Base-by-base conservation (phyloP, 2,329 filamentous ascomycete species). In the Sclerotinia borealis region DNA sequence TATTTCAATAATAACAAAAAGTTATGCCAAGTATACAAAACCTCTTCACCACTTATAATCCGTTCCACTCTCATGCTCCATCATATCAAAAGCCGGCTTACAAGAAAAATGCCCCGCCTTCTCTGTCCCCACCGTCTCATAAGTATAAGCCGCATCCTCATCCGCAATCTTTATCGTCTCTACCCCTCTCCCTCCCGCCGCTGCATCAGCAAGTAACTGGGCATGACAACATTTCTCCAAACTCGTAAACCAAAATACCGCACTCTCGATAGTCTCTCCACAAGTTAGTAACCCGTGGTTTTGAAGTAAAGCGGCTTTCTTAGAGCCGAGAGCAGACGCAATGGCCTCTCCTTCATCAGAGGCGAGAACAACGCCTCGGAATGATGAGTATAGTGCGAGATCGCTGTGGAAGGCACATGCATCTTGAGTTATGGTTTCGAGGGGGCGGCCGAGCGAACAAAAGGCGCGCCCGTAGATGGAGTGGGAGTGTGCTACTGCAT, bases 21-120 rank as follows among this genome's bases (percentile, higher is more conserved):
- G n/a, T n/a, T n/a, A n/a, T n/a, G n/a, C 4, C 2, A 34, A 6
- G 19, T 22, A 17, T 10, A 4, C 29, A 5, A 5, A 39, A n/a
- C 15, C 5, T 8, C 34, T 13, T 66, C 64, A 73, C 71, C 65
- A 69, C 63, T 72, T 71, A 60, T 73, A 73, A 64, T 72, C 71
- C 36, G 67, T 65, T 6, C 72, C 72, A 25, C 66, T 51, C 76
- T 88, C 84, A 72, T 81, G 81, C 70, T 87, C 82, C 66, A 89
- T 83, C 47, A 90, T 76, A 77, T 91, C 88, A 76, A 92, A 92
- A 67, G 87, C 69, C 19, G 89, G 88, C 77, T 86, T 87, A 7
- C 86, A 89, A 69, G 81, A 85, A 72, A 92, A 92, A 80, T 83
- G 91, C 0, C 89, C 89, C 0, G 84, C 86, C 39, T 74, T 71